These are phyloP conservation scores for Nephelium lappaceum DNA, from an alignment of 345 rosid genomes.

Conservation along the genomic window DNA sequence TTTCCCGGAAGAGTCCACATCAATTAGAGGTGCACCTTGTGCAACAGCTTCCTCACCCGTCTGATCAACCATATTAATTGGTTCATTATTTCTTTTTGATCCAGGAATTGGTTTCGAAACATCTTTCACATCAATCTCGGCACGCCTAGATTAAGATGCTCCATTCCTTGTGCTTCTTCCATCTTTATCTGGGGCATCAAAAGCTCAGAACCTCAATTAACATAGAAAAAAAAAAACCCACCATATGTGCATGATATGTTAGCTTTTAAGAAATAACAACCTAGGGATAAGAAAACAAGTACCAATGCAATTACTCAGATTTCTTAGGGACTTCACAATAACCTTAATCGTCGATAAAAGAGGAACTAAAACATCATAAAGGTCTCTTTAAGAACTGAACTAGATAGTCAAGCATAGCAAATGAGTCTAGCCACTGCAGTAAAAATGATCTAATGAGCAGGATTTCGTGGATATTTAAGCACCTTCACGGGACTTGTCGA, in stretches of 20 bases:
- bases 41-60: slow-evolving; percentile 22
- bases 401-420: not conserved
- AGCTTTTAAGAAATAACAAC: not conserved
- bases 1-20: slow-evolving; percentile 39
- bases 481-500: not conserved
- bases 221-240: not conserved
- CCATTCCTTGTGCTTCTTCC: slow-evolving; percentile 20
- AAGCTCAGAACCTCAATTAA: slow-evolving; percentile 18
- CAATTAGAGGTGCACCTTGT: slow-evolving; percentile 10
- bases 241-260: not conserved
- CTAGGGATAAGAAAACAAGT: not conserved
- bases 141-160: slow-evolving; percentile 15
- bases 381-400: not conserved
- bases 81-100: slow-evolving; percentile 20
- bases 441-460: not conserved
- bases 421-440: not conserved
- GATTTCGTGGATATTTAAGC: not conserved
- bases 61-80: slow-evolving; percentile 11
- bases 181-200: slow-evolving; percentile 35
- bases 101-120: slow-evolving; percentile 15
- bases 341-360: not conserved
- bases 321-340: not conserved
- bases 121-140: slow-evolving; percentile 26
- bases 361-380: not conserved
- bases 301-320: not conserved